Percentiles rank a stretch among this genome's conserved stretches.
phyloP scores from a whole-genome alignment of 2,329 filamentous ascomycete species.

The Beauveria brongniartii region DNA sequence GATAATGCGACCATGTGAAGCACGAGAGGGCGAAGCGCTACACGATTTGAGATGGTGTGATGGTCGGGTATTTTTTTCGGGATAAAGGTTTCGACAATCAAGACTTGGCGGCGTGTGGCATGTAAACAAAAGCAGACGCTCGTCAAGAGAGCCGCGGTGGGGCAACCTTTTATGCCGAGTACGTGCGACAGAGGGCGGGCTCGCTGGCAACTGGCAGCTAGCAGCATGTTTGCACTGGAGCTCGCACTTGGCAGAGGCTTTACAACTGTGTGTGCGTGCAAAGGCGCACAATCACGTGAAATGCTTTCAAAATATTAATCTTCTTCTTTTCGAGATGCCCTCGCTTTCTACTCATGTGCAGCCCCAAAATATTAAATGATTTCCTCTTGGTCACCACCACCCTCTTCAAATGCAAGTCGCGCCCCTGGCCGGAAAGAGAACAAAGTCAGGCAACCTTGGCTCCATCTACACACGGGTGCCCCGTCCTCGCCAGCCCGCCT shows the following conservation, averaged over 20 bases:
- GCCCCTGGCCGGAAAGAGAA: slow-evolving; percentile 5
- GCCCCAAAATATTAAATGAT: neutral
- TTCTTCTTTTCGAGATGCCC: neutral
- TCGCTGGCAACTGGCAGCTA: neutral
- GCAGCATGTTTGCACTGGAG: neutral
- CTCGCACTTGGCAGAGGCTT: neutral
- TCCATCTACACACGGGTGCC: slow-evolving; percentile 2
- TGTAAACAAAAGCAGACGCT: neutral
- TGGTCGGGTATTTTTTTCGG: slow-evolving; percentile 1
- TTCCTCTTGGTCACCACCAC: neutral
- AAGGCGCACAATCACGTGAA: slow-evolving; percentile 6
- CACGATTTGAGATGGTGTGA: slow-evolving; percentile 12
- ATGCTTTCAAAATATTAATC: neutral
- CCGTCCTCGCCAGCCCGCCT: neutral
- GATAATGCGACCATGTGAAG: slow-evolving; percentile 1
- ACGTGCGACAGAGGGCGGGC: neutral
- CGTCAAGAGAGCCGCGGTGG: neutral
- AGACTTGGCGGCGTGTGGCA: neutral
- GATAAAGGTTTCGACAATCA: neutral
- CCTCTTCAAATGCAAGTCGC: neutral
- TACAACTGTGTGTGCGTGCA: neutral
- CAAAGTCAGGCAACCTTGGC: slow-evolving; percentile 10
- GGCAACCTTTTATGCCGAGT: neutral
- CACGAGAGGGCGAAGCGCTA: slow-evolving; percentile 2
- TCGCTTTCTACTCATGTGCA: neutral